Conservation (phyloP, 1,284 basidiomycete species). For the Ceratobasidium sp. region DNA sequence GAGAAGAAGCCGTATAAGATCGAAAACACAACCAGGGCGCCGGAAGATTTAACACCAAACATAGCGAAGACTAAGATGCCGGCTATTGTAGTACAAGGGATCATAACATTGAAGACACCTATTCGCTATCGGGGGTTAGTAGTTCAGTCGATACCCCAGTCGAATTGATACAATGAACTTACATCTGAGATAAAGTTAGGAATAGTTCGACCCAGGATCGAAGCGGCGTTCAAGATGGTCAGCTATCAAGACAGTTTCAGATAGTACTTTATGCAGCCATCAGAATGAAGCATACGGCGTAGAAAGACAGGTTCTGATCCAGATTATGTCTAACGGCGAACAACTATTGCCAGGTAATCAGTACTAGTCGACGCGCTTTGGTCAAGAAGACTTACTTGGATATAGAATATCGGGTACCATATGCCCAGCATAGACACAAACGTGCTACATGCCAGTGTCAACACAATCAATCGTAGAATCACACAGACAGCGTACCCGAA, state of each 20-base stretch:
- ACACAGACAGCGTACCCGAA: not conserved
- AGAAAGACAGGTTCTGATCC: constrained; percentile 31
- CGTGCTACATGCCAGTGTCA: not conserved
- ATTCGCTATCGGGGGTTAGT: constrained; percentile 25
- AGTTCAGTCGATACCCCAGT: not conserved
- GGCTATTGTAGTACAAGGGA: constrained; percentile 33
- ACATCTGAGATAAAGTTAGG: constrained; percentile 43
- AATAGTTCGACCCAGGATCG: constrained; percentile 40
- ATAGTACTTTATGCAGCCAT: not conserved
- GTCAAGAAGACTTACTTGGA: constrained; percentile 19
- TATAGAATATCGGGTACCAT: constrained; percentile 43
- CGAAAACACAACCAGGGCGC: constrained; percentile 26
- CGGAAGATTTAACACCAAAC: constrained; percentile 47
- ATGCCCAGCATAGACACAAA: constrained; percentile 32
- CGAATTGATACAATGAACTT: not conserved
- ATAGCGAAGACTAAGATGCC: constrained; percentile 49
- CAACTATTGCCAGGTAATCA: not conserved
- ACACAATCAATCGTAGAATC: not conserved
- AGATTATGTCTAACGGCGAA: constrained; percentile 39
- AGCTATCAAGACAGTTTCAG: not conserved
- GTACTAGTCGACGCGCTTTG: not conserved
- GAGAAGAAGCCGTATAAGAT: constrained; percentile 45
- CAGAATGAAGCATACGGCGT: constrained; percentile 2
- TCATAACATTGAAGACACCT: constrained; percentile 47
- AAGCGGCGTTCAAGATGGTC: constrained; percentile 40